Evolutionary conservation across 75 land plant species (phyloP).

Genomic region (Sequoia sempervirens): DNA sequence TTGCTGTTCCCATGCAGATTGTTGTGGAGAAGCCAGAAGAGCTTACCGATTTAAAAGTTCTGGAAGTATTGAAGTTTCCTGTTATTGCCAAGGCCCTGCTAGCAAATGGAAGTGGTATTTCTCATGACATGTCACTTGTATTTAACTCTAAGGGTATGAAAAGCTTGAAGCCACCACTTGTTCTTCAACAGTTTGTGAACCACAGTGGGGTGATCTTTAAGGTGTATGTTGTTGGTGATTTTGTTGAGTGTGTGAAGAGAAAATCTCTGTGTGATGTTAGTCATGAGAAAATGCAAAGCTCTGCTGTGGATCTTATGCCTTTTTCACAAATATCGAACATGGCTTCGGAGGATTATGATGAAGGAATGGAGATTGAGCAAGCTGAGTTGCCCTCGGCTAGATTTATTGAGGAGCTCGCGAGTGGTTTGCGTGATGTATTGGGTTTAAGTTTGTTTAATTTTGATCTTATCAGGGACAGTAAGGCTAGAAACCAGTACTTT

Average conservation of each 20-base stretch:
- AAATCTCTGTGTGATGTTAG: slow-evolving; percentile 44
- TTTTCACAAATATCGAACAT: slow-evolving; percentile 67
- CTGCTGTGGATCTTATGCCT: slow-evolving; percentile 19
- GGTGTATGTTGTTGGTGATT: slow-evolving; percentile 55
- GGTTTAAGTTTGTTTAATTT: slow-evolving; percentile 56
- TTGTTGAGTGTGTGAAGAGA: slow-evolving; percentile 44
- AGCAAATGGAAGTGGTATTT: slow-evolving; percentile 46
- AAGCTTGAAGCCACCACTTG: slow-evolving; percentile 40
- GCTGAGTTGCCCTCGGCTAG: slow-evolving; percentile 42
- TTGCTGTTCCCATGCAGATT: slow-evolving; percentile 43
- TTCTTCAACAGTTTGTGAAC: slow-evolving; percentile 52
- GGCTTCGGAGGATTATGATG: slow-evolving; percentile 15
- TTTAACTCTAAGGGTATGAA: slow-evolving; percentile 27
- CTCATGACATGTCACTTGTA: slow-evolving; percentile 52
- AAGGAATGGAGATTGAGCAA: slow-evolving; percentile 12
- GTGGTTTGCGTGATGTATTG: slow-evolving; percentile 32
- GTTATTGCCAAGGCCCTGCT: slow-evolving; percentile 54
- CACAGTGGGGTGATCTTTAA: slow-evolving; percentile 60
- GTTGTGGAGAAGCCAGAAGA: slow-evolving; percentile 23
- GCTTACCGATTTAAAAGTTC: slow-evolving; percentile 9
- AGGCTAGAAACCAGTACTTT: slow-evolving; percentile 26
- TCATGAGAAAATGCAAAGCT: slow-evolving; percentile 24
- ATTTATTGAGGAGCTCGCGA: slow-evolving; percentile 39
- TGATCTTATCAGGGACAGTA: slow-evolving; percentile 46
- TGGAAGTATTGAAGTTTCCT: slow-evolving; percentile 33